Conservation (phyloP, 257 asterid genomes). For the Lycium ferocissimum region DNA sequence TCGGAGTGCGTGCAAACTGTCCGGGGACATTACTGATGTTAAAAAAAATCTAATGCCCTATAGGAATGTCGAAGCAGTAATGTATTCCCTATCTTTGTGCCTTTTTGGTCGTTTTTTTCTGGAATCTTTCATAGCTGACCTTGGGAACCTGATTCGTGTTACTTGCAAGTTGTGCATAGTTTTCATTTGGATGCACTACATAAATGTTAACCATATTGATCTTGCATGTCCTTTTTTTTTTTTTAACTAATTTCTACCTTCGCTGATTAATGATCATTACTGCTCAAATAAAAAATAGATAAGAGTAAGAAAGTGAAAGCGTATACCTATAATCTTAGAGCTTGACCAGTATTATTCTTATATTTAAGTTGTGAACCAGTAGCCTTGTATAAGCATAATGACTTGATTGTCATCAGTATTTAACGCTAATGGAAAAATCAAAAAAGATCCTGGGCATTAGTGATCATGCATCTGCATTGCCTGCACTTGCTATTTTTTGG, state of each 20-base stretch:
- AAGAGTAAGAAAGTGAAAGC: background rate
- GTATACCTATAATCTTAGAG: background rate
- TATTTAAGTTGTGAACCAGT: background rate
- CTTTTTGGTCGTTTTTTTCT: background rate
- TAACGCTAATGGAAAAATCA: background rate
- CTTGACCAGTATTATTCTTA: background rate
- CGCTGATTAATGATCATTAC: background rate
- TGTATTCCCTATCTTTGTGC: background rate
- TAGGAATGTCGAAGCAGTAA: background rate
- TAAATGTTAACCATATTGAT: constrained; percentile 3
- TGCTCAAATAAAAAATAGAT: constrained; percentile 5
- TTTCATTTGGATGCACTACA: constrained; percentile 7
- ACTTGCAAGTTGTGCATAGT: background rate
- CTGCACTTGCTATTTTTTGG: background rate
- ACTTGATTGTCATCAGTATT: background rate
- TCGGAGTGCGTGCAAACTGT: background rate
- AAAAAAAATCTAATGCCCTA: constrained; percentile 2
- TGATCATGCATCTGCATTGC: background rate
- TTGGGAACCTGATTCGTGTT: background rate
- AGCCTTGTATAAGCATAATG: constrained; percentile 7
- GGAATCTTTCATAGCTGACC: constrained; percentile 13
- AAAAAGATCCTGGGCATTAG: background rate
- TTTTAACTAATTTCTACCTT: background rate
- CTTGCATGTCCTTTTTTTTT: background rate
- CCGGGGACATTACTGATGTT: background rate